phyloP scores from a whole-genome alignment of 257 asterid species.

The Solanum sparsipilum region DNA sequence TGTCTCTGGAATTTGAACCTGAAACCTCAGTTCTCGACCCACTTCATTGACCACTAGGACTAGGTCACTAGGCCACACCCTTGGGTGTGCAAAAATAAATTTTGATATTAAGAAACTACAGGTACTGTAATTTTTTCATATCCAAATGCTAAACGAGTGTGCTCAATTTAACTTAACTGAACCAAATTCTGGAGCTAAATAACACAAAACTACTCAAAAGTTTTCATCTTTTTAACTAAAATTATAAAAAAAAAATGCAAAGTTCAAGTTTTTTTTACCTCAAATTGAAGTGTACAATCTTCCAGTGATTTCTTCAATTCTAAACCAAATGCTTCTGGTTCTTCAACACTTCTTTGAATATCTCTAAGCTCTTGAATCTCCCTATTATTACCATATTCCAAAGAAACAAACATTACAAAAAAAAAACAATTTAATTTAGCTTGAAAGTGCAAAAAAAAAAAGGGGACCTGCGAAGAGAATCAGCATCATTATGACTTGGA shows the following conservation, averaged over 20 bases:
- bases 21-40: neutral
- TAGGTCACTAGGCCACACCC: neutral
- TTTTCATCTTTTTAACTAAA: neutral
- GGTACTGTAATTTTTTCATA: neutral
- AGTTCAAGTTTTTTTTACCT: slow-evolving; percentile 23
- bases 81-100: neutral
- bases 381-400: slow-evolving; percentile 20
- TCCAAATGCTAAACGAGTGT: neutral
- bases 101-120: neutral
- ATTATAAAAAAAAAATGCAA: neutral
- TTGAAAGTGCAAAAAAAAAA: neutral
- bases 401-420: neutral
- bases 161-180: neutral
- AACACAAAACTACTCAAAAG: neutral
- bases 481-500: neutral
- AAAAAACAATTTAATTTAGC: neutral
- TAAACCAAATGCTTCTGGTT: slow-evolving; percentile 5
- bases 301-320: slow-evolving; percentile 29
- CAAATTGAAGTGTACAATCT: slow-evolving; percentile 30
- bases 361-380: slow-evolving; percentile 42
- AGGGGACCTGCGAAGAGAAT: slow-evolving; percentile 10
- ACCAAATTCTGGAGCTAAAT: neutral
- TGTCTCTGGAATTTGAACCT: neutral
- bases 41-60: neutral
- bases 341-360: slow-evolving; percentile 4